Base-by-base conservation (phyloP, 2,329 filamentous ascomycete species). In the Ceratocystis harringtonii region DNA sequence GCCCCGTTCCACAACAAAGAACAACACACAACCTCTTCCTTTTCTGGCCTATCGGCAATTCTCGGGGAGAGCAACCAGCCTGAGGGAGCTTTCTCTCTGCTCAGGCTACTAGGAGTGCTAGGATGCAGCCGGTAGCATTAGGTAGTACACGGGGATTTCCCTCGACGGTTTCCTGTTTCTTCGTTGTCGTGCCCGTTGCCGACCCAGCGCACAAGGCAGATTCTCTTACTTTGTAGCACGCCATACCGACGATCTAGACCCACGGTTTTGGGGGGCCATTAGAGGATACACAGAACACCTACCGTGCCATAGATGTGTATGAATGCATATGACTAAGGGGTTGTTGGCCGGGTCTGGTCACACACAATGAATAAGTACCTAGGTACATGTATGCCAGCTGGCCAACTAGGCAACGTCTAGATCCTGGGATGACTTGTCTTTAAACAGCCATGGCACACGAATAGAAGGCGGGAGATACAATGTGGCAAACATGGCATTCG, bases 351-450 rank as follows among this genome's bases (percentile, higher is more conserved):
- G 36, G 36, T 41, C 36, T 41, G 10, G 36, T 41, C 36, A 41
- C 36, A 41, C 36, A 41, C 36, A 41, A 22, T 57, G 28, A 7
- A 32, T 5, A 32, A 17, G 22, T 28, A 57, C 17, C 22, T n/a
- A n/a, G 25, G 52, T 57, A 57, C 52, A 57, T 30, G 52, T 57
- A 57, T 57, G 52, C 52, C 25, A 57, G 52, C 52, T 57, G 10
- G 52, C 25, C 52, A 28, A 28, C 52, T 32, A 5, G 52, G 22
- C 52, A 28, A 57, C 22, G 12, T 28, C 25, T 57, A 28, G 22
- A 57, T 57, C 52, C 52, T 41, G 52, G 12, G 12, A 7, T 25
- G 17, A 57, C 52, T 57, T 32, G 22, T 41, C 36, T 15, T 41
- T 41, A 15, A 3, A 41, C 36, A 15, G 3, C 12, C 36, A 41